Evolutionary conservation across 2,329 filamentous ascomycete species (phyloP).

Genomic region (Fusarium dlaminii): DNA sequence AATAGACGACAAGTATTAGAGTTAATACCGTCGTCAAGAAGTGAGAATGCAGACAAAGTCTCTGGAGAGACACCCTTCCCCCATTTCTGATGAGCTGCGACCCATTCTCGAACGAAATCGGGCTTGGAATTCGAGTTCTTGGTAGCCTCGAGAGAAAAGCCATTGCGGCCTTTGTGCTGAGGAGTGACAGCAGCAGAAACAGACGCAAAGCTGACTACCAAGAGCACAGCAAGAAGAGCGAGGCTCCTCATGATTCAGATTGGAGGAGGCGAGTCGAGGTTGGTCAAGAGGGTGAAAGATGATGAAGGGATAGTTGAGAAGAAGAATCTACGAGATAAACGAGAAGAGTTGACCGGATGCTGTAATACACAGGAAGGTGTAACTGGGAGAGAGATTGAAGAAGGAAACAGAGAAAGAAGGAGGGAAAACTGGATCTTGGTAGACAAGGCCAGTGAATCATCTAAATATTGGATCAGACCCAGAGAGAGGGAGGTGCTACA

Average conservation of each 20-base stretch:
- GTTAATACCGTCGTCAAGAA: slow-evolving; percentile 44
- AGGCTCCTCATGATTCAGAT: slow-evolving; percentile 25
- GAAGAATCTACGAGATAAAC: background rate
- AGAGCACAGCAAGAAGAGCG: slow-evolving; percentile 25
- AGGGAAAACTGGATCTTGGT: background rate
- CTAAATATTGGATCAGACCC: background rate
- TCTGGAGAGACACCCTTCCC: slow-evolving; percentile 39
- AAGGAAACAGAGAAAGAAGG: background rate
- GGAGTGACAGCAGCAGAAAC: slow-evolving; percentile 18
- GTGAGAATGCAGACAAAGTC: slow-evolving; percentile 37
- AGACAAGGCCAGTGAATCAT: slow-evolving; percentile 5
- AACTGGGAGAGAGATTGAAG: background rate
- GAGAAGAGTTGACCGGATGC: background rate
- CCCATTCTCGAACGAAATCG: slow-evolving; percentile 48
- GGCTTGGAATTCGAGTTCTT: slow-evolving; percentile 36
- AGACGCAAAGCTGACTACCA: slow-evolving; percentile 15
- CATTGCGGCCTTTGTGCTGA: background rate
- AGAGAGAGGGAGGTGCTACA: background rate
- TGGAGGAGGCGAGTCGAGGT: background rate
- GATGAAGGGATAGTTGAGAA: background rate
- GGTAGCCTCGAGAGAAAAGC: slow-evolving; percentile 45
- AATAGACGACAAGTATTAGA: too few species aligned
- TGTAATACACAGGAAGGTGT: background rate
- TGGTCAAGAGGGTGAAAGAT: background rate
- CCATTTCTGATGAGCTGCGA: slow-evolving; percentile 49